Evolutionary conservation across 208 protist species (phyloP).

Genomic region (Chromosphaera perkinsii): DNA sequence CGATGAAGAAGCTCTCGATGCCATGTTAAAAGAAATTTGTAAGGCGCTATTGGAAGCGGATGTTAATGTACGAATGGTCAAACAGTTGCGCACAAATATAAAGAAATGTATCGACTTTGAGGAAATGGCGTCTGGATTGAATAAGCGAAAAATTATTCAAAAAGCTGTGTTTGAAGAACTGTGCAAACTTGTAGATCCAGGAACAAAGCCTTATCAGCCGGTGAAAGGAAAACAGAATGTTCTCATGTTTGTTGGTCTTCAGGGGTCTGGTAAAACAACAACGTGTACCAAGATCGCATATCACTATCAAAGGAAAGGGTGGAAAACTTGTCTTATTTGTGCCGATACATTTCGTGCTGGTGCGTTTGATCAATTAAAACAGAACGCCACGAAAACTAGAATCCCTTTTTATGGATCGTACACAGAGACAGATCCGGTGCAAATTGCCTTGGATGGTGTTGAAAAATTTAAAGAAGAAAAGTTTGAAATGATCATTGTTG

Average conservation of each 20-base stretch:
- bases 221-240: slow-evolving; percentile 90
- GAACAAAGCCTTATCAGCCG: slow-evolving; percentile 84
- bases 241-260: slow-evolving; percentile 99
- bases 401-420: slow-evolving; percentile 92
- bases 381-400: slow-evolving; percentile 97
- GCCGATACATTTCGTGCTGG: slow-evolving; percentile 95
- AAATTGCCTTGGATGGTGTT: slow-evolving; percentile 90
- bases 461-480: slow-evolving; percentile 87
- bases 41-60: slow-evolving; percentile 89
- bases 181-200: slow-evolving; percentile 89
- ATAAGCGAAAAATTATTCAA: slow-evolving; percentile 90
- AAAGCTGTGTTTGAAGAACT: slow-evolving; percentile 34
- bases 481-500: slow-evolving; percentile 94
- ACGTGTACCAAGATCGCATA: slow-evolving; percentile 87
- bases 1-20: slow-evolving; percentile 76
- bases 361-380: slow-evolving; percentile 93
- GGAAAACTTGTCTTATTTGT: slow-evolving; percentile 89
- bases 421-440: slow-evolving; percentile 88
- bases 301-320: slow-evolving; percentile 75
- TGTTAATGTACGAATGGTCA: slow-evolving; percentile 85
- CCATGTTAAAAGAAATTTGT: slow-evolving; percentile 86
- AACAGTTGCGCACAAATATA: slow-evolving; percentile 81
- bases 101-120: slow-evolving; percentile 80
- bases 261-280: slow-evolving; percentile 88
- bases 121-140: slow-evolving; percentile 82